A percentile compares a stretch with the other conserved stretches of the same genome.
phyloP scores from a whole-genome alignment of 495 filamentous ascomycete species.

The Podospora conica region DNA sequence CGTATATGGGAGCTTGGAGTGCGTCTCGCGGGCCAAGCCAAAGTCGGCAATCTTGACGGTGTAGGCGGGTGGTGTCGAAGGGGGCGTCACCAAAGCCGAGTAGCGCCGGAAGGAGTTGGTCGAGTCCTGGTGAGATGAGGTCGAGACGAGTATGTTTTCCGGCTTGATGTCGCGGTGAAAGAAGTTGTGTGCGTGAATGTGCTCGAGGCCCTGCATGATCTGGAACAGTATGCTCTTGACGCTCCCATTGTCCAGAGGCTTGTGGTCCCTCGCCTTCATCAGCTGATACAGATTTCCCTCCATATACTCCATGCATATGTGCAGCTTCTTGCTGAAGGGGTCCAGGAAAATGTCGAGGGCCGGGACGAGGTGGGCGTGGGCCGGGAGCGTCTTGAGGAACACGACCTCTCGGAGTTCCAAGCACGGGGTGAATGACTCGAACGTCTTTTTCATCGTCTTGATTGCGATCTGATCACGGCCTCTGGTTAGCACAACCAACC shows the following conservation, averaged over 20 bases:
- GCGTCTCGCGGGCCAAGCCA: slow-evolving; percentile 93
- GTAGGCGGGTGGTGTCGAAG: slow-evolving; percentile 86
- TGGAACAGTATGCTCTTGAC: slow-evolving; percentile 98
- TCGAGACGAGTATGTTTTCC: slow-evolving; percentile 97
- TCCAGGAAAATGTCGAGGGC: slow-evolving; percentile 99
- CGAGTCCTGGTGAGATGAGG: slow-evolving; percentile 75
- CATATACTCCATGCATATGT: slow-evolving; percentile 99
- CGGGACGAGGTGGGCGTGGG: slow-evolving; percentile 87
- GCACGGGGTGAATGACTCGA: slow-evolving; percentile 84
- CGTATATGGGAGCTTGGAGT: slow-evolving; percentile 92
- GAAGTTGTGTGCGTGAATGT: slow-evolving; percentile 95
- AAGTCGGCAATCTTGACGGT: slow-evolving; percentile 99
- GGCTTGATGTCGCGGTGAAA: slow-evolving; percentile 99
- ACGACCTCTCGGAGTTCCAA: slow-evolving; percentile 93
- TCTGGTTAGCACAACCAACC: slow-evolving; percentile 11
- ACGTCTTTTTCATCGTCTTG: slow-evolving; percentile 99
- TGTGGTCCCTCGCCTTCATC: slow-evolving; percentile 97
- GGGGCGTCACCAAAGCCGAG: slow-evolving; percentile 87
- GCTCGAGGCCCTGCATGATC: slow-evolving; percentile 91
- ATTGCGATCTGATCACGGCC: slow-evolving; percentile 72
- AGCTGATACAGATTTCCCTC: slow-evolving; percentile 98
- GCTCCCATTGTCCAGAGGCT: slow-evolving; percentile 77
- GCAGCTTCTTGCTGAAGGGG: slow-evolving; percentile 87
- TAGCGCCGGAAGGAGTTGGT: slow-evolving; percentile 79
- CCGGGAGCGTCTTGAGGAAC: slow-evolving; percentile 82